Evolutionary conservation across 345 rosid species (phyloP).

Genomic region (Schrenkiella parvula): DNA sequence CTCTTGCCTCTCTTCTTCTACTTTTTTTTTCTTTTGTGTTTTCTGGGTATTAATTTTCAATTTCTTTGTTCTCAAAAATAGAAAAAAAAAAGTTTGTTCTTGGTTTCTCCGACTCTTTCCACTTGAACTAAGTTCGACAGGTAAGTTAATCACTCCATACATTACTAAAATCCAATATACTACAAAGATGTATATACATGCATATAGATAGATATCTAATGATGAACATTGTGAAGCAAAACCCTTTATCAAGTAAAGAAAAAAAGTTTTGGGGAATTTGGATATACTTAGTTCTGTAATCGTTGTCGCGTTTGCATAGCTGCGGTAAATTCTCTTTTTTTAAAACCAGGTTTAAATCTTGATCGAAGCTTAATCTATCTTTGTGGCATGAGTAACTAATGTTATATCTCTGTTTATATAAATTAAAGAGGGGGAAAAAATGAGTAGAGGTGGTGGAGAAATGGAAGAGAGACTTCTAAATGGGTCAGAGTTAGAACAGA

Average conservation of each 20-base stretch:
- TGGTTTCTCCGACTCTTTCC: slow-evolving; percentile 24
- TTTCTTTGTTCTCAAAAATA: neutral
- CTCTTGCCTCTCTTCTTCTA: slow-evolving; percentile 15
- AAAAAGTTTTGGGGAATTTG: neutral
- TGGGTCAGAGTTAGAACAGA: slow-evolving; percentile 15
- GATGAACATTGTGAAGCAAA: neutral
- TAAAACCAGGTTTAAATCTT: neutral
- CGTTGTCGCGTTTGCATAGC: neutral
- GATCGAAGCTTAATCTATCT: neutral
- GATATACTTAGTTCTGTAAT: neutral
- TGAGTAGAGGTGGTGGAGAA: slow-evolving; percentile 27
- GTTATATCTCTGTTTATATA: neutral
- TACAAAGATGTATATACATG: neutral
- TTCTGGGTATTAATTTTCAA: neutral
- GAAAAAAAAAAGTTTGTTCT: neutral
- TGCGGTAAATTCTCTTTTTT: no score
- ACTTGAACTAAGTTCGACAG: neutral
- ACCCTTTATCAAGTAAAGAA: neutral
- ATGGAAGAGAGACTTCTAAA: slow-evolving; percentile 31
- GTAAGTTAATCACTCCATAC: slow-evolving; percentile 13
- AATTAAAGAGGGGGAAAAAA: neutral
- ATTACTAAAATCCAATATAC: neutral
- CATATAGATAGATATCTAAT: neutral
- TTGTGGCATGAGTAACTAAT: neutral
- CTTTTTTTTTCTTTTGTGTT: neutral